Conservation (phyloP, 2,329 filamentous ascomycete genomes). For the Arthrobotrys musiformis region DNA sequence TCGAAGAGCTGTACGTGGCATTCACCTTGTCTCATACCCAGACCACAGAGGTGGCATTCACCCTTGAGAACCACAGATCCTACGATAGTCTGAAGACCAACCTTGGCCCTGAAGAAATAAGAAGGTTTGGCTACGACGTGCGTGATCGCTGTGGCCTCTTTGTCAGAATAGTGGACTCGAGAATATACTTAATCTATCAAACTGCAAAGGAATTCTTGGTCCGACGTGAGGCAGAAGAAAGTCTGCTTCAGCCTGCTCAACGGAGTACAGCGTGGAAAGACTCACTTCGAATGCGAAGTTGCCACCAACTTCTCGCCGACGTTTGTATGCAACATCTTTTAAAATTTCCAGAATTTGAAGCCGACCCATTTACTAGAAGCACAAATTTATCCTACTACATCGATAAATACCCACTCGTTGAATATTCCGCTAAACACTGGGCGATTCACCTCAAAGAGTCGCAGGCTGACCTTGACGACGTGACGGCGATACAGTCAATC, state of each 20-base stretch:
- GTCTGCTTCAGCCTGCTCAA: neutral
- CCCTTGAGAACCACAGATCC: constrained; percentile 28
- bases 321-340: constrained; percentile 7
- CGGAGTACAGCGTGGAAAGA: neutral
- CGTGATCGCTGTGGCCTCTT: constrained; percentile 62
- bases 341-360: neutral
- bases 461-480: neutral
- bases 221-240: constrained; percentile 19
- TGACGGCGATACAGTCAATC: neutral
- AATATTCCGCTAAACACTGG: neutral
- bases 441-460: neutral
- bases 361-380: neutral
- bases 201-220: constrained; percentile 63
- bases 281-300: constrained; percentile 8
- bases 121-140: constrained; percentile 56
- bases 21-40: no score
- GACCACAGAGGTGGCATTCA: constrained; percentile 60
- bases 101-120: constrained; percentile 18
- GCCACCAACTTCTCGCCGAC: neutral
- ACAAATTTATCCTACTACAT: neutral
- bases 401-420: neutral
- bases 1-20: constrained; percentile 61
- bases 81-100: constrained; percentile 54
- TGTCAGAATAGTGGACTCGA: constrained; percentile 60
- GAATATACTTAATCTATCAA: constrained; percentile 63